Base-by-base conservation (phyloP, 1,284 basidiomycete genomes). In the Rhodotorula sp. region DNA sequence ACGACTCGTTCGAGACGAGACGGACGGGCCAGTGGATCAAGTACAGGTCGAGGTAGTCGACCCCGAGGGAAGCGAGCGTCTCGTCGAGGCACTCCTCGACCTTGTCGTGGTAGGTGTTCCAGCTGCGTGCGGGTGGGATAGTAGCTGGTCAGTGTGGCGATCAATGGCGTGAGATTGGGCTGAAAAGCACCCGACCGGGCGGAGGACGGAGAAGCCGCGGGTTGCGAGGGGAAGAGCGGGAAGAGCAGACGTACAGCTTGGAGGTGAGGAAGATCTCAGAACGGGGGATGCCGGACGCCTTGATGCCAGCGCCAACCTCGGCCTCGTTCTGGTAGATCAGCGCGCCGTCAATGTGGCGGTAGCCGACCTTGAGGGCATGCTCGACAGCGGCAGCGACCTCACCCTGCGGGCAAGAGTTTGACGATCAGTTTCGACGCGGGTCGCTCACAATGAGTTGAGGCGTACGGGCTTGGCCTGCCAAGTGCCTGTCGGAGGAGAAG, bases 261-360 rank as follows among this genome's bases (percentile, higher is more conserved):
- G 89, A 89, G 12, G 92, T 85, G 78, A 95, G 88, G 81, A 91
- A 95, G 74, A 96, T 86, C 73, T 94, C 89, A 56, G 87, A 86
- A 73, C 93, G 87, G 63, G 88, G 88, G 34, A 94, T 86, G 46
- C 91, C 92, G 63, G 89, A 89, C 56, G 85, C 86, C 78, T 85
- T 87, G 82, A 96, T 88, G n/a, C 92, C 92, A 75, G 89, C 85
- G 21, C 92, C 92, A 34, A 96, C 92, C 79, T 91, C 89, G 54
- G 32, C 73, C 78, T 89, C 88, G 82, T 96, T 82, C 53, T 77
- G 59, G 44, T 75, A 76, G 46, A 73, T 61, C 58, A 65, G 69
- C 1, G 74, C 91, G 79, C 81, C 59, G 59, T 93, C 91, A 72
- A 92, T 87, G 80, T 91, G 90, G 74, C 88, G 85, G 82, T 92